These are phyloP conservation scores for Penicillium brasilianum DNA, from an alignment of 2,329 filamentous ascomycete genomes.

Conservation along the genomic window DNA sequence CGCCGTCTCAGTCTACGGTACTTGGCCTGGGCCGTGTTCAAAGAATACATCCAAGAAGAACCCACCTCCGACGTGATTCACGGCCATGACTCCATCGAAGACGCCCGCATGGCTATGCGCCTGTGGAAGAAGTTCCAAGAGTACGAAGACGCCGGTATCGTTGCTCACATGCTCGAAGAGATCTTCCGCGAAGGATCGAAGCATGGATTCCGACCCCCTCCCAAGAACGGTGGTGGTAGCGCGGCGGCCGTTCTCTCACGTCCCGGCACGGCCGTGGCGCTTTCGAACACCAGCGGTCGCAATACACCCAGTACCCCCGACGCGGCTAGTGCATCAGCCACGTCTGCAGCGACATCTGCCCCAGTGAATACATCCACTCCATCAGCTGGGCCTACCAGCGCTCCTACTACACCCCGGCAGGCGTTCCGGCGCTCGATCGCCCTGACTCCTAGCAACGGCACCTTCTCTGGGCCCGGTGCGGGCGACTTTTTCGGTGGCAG, in stretches of 20 bases:
- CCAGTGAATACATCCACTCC: conserved; percentile 14
- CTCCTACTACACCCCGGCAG: conserved; percentile 49
- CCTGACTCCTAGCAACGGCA: conserved; percentile 50
- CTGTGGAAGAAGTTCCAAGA: conserved; percentile 90
- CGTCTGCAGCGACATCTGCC: conserved; percentile 10
- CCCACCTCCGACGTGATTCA: conserved; percentile 53
- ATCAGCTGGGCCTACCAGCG: conserved; percentile 32
- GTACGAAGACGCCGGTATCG: conserved; percentile 81
- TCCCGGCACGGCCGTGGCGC: conserved; percentile 47
- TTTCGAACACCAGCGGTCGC: conserved; percentile 46
- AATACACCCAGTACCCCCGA: conserved; percentile 51
- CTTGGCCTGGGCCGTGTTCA: conserved; percentile 86
- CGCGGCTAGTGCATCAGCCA: conserved; percentile 25
- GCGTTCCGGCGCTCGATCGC: conserved; percentile 49
- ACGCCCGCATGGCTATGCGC: conserved; percentile 86
- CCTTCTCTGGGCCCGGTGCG: conserved; percentile 43
- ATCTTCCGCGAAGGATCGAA: conserved; percentile 73
- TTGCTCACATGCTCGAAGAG: conserved; percentile 82
- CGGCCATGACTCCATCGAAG: conserved; percentile 90
- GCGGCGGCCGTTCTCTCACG: conserved; percentile 40
- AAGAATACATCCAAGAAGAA: conserved; percentile 90
- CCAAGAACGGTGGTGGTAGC: conserved; percentile 43
- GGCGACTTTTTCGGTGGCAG: conserved; percentile 48
- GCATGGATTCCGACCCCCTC: conserved; percentile 63
- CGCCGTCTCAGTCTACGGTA: conserved; percentile 92